Evolutionary conservation across 306 rosid genomes (phyloP), one percentile per base, ranked within the genome.

Genomic region (Trichosanthes truncata): DNA sequence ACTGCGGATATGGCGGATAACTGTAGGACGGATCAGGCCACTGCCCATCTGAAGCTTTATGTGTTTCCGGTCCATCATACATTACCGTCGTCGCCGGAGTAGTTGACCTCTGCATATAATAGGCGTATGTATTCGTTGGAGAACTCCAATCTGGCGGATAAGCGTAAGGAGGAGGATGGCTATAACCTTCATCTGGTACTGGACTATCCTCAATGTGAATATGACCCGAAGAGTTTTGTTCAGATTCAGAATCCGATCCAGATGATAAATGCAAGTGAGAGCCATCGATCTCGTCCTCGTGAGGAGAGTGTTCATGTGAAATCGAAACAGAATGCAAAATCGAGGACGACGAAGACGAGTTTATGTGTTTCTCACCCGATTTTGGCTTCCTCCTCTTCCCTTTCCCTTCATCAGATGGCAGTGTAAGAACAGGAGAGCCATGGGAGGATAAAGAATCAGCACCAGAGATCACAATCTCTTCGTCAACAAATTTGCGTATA

Each of bases 381-480:
- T 71, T 79, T 21, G 82, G 76, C 48, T 71, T 83, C 78, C 79
- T 85, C 20, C 82, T 81, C 41, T 73, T 73, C 25, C 77, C 93
- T 79, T 73, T 73, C 40, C 77, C 92, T 81, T 84, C 84, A 26
- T 90, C 89, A 2, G 97, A 91, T 3, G 99, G 99, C 83, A 96
- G 86, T 61, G 98, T 91, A 78, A 96, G 93, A 40, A 93, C 90
- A 4, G 99, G 98, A 55, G 99, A 96, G 62, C 80, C 82, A 7
- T 86, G 86, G 43, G 84, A 56, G 57, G 87, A 46, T 0, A 38
- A 82, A 25, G 87, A 80, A 38, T 51, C 82, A 20, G 85, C 66
- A 40, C 84, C 79, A 36, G 84, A 67, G 68, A 85, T 56, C 33
- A 89, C 67, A 69, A 96, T 86, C 86, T 93, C 99, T 68, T 91